Evolutionary conservation across 495 filamentous ascomycete species (phyloP).

Genomic region (Podospora pseudopauciseta): DNA sequence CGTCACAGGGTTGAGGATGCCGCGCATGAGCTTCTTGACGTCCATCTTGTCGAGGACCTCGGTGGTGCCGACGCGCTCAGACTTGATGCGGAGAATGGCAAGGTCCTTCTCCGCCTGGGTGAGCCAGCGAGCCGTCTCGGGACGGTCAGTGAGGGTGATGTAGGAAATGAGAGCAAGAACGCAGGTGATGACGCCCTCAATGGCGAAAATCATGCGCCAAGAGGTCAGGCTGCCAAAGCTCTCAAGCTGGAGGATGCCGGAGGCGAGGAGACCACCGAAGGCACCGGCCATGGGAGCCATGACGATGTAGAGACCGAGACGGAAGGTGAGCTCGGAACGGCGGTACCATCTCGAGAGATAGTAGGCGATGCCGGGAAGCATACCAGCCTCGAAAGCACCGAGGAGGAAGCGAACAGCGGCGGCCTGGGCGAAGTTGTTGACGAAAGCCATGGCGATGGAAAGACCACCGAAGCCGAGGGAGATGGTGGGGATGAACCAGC

Average conservation of each 20-base stretch:
- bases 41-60: constrained; percentile 63
- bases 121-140: constrained; percentile 58
- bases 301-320: constrained; percentile 70
- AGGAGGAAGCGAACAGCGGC: constrained; percentile 53
- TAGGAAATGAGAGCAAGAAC: constrained; percentile 49
- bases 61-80: constrained; percentile 62
- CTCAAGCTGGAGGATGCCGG: constrained; percentile 53
- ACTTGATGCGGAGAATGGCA: constrained; percentile 54
- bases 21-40: constrained; percentile 51
- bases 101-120: constrained; percentile 53
- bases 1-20: constrained; percentile 30
- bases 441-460: constrained; percentile 42
- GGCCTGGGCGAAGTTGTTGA: constrained; percentile 34
- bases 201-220: constrained; percentile 67
- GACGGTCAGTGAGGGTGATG: constrained; percentile 57
- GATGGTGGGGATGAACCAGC: constrained; percentile 61
- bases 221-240: constrained; percentile 45
- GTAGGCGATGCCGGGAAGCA: constrained; percentile 72
- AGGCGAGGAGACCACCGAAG: constrained; percentile 67
- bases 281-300: constrained; percentile 67
- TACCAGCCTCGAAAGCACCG: constrained; percentile 63
- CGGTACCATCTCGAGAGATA: constrained; percentile 71
- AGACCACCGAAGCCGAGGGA: constrained; percentile 44
- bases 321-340: constrained; percentile 62
- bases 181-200: constrained; percentile 62